These are phyloP conservation scores for Sarocladium kiliense DNA, from an alignment of 2,329 filamentous ascomycete species.

Conservation along the genomic window DNA sequence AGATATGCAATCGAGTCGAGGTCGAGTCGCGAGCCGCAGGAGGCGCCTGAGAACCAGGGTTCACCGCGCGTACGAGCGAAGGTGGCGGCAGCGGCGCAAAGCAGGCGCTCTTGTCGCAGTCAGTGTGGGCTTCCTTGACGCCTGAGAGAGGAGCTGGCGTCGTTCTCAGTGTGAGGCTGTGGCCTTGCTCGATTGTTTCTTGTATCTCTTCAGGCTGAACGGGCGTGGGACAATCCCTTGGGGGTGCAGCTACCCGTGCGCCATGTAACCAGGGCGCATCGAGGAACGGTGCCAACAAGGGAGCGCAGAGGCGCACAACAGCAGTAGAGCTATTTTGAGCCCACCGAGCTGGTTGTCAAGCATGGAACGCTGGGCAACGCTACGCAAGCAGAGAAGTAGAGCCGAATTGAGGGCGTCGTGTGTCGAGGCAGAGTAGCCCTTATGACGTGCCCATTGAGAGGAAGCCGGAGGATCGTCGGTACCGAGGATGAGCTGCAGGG, in stretches of 20 bases:
- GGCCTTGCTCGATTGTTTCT: too few species aligned
- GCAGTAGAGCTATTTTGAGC: slow-evolving; percentile 3
- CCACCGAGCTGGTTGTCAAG: not conserved
- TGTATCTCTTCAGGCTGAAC: not conserved
- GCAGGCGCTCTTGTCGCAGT: not conserved
- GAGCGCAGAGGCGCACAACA: slow-evolving; percentile 5
- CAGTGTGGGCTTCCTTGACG: not conserved
- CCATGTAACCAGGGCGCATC: slow-evolving; percentile 8
- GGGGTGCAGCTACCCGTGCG: slow-evolving; percentile 6
- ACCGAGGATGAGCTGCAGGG: not conserved
- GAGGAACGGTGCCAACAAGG: not conserved
- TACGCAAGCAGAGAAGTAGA: slow-evolving; percentile 6
- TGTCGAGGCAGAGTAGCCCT: not conserved
- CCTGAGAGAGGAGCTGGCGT: not conserved
- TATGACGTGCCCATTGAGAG: not conserved
- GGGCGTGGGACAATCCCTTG: slow-evolving; percentile 2
- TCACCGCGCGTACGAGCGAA: not conserved
- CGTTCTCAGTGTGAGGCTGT: not conserved
- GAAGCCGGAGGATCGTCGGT: not conserved
- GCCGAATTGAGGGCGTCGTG: not conserved
- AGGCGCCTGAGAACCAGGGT: not conserved
- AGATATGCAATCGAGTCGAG: not conserved
- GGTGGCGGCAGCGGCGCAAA: slow-evolving; percentile 5
- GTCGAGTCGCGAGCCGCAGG: not conserved
- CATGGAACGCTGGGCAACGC: slow-evolving; percentile 1